A percentile compares a stretch with the other conserved stretches of the same genome.
Conservation (phyloP, 129 eudicot genomes). For the Rutidosis leptorrhynchoides region DNA sequence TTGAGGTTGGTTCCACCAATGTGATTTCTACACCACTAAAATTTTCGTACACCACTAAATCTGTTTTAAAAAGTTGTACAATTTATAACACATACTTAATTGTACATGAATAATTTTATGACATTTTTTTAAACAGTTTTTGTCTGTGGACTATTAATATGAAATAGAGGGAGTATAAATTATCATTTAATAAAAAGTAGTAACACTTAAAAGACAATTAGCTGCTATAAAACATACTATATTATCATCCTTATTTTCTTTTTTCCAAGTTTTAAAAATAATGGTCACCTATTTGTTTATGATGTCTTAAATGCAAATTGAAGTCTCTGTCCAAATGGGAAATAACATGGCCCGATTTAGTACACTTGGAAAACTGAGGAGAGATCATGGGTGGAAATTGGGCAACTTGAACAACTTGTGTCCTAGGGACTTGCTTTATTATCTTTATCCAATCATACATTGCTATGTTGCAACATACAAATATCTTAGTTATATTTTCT, state of each 20-base stretch:
- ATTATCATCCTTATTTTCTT: neutral
- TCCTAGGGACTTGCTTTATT: slow-evolving; percentile 25
- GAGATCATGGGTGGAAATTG: slow-evolving; percentile 29
- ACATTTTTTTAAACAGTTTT: too few species aligned
- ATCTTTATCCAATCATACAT: slow-evolving; percentile 29
- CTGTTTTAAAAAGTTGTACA: too few species aligned
- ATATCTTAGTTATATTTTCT: neutral
- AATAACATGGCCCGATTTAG: slow-evolving; percentile 32
- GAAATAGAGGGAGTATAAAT: too few species aligned
- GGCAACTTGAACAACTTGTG: slow-evolving; percentile 40
- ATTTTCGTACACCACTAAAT: too few species aligned
- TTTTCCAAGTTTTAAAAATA: slow-evolving; percentile 26
- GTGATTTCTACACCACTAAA: too few species aligned
- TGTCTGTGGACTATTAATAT: too few species aligned
- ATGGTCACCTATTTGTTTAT: slow-evolving; percentile 28
- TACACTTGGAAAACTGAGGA: slow-evolving; percentile 24
- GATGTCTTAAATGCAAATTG: slow-evolving; percentile 33
- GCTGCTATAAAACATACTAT: neutral
- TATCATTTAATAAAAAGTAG: too few species aligned
- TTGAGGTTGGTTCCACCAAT: too few species aligned
- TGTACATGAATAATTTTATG: too few species aligned
- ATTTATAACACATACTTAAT: too few species aligned
- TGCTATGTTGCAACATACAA: slow-evolving; percentile 30
- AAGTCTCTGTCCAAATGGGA: slow-evolving; percentile 16
- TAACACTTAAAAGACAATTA: neutral